These are phyloP conservation scores for Mangifera indica DNA, from an alignment of 345 rosid species.

Conservation along the genomic window DNA sequence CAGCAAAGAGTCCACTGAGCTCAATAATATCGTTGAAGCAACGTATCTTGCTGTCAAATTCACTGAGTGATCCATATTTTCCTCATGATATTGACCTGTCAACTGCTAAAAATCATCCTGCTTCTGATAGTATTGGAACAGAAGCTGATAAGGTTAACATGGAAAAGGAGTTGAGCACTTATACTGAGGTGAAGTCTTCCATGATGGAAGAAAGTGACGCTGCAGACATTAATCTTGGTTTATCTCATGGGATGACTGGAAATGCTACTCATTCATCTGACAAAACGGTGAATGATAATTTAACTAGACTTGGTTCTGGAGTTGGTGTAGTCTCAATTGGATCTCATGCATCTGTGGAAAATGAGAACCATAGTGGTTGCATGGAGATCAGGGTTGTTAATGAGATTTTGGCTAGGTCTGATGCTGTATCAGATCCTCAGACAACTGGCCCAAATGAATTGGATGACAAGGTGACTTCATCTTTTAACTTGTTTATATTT, in stretches of 20 bases:
- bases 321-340: conserved; percentile 27
- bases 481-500: conserved; percentile 7
- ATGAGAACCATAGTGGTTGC: conserved; percentile 17
- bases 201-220: conserved; percentile 34
- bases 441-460: conserved; percentile 27
- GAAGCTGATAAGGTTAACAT: conserved; percentile 35
- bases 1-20: conserved; percentile 46
- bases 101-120: conserved; percentile 29
- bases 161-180: conserved; percentile 29
- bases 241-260: conserved; percentile 22
- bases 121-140: conserved; percentile 17
- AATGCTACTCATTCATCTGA: conserved; percentile 30
- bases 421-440: conserved; percentile 27
- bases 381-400: conserved; percentile 21
- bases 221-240: conserved; percentile 25
- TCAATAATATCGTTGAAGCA: conserved; percentile 38
- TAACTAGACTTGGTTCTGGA: conserved; percentile 25
- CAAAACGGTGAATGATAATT: conserved; percentile 27
- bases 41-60: conserved; percentile 33
- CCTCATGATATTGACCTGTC: conserved; percentile 33
- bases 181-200: conserved; percentile 27
- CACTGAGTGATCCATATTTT: conserved; percentile 48
- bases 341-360: conserved; percentile 27
- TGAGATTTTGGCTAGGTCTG: conserved; percentile 30
- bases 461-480: conserved; percentile 40